These are phyloP conservation scores for Penicillium lagena DNA, from an alignment of 495 filamentous ascomycete species.

Conservation along the genomic window DNA sequence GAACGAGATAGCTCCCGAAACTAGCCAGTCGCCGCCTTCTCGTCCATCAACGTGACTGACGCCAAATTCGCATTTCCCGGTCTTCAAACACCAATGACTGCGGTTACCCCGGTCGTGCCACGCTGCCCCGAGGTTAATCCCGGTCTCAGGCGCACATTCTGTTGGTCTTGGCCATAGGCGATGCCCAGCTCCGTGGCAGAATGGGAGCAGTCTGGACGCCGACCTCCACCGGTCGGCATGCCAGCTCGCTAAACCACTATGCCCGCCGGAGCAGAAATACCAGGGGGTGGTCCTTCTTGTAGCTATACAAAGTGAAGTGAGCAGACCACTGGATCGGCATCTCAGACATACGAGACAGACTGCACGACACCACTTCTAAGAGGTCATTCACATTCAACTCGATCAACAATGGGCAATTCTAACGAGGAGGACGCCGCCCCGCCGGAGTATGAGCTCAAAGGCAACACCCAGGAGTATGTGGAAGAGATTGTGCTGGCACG, in stretches of 20 bases:
- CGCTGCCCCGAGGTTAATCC: background rate
- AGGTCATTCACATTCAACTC: too few species aligned
- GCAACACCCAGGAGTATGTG: slow-evolving; percentile 14
- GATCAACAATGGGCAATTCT: too few species aligned
- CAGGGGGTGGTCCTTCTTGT: background rate
- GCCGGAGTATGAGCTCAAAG: background rate
- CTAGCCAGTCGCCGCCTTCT: background rate
- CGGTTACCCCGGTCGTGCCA: background rate
- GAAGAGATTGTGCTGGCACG: slow-evolving; percentile 31
- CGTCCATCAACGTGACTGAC: slow-evolving; percentile 5
- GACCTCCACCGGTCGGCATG: too few species aligned
- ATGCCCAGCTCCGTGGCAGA: slow-evolving; percentile 12
- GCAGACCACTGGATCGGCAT: background rate
- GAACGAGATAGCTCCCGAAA: background rate
- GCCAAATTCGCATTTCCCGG: background rate
- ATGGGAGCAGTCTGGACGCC: slow-evolving; percentile 2
- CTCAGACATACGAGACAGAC: slow-evolving; percentile 2
- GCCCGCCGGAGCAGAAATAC: slow-evolving; percentile 6
- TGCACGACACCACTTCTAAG: background rate
- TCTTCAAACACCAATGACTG: slow-evolving; percentile 3
- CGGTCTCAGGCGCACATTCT: background rate
- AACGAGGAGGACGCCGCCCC: too few species aligned
- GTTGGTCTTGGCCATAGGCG: slow-evolving; percentile 3
- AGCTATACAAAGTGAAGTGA: background rate
- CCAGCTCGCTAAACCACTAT: background rate